phyloP scores from a whole-genome alignment of 345 rosid genomes.

The Anacardium occidentale region DNA sequence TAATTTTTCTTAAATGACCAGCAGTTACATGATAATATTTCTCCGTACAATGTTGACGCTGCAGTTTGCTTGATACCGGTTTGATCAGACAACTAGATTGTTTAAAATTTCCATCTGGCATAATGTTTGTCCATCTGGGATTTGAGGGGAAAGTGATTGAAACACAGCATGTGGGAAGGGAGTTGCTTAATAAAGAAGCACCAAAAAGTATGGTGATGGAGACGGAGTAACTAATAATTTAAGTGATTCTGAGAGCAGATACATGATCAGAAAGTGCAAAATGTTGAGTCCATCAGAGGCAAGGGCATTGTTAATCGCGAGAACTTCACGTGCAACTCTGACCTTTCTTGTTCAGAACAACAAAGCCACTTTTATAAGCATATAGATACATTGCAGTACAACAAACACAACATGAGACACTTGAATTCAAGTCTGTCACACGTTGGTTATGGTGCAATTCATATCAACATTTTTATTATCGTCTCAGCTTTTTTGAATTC shows the following conservation, averaged over 20 bases:
- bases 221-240: conserved; percentile 22
- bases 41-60: too few relatives aligned
- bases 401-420: conserved; percentile 12
- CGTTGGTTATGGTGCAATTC: conserved; percentile 24
- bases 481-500: conserved; percentile 18
- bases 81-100: conserved; percentile 24
- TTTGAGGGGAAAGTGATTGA: neutral
- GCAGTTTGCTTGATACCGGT: neutral
- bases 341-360: conserved; percentile 35
- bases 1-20: too few relatives aligned
- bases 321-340: conserved; percentile 86
- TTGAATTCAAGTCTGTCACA: conserved; percentile 25
- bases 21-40: too few relatives aligned
- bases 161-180: conserved; percentile 21
- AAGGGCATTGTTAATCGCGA: conserved; percentile 62
- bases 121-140: conserved; percentile 10
- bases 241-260: too few relatives aligned
- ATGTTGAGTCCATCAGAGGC: conserved; percentile 36
- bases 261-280: conserved; percentile 10
- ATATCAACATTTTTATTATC: neutral
- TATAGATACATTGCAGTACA: too few relatives aligned
- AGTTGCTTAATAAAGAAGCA: conserved; percentile 16
- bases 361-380: too few relatives aligned
- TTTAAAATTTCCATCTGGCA: neutral
- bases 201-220: conserved; percentile 19